Conservation (phyloP, 345 rosid species). For the Sisymbrium altissimum region DNA sequence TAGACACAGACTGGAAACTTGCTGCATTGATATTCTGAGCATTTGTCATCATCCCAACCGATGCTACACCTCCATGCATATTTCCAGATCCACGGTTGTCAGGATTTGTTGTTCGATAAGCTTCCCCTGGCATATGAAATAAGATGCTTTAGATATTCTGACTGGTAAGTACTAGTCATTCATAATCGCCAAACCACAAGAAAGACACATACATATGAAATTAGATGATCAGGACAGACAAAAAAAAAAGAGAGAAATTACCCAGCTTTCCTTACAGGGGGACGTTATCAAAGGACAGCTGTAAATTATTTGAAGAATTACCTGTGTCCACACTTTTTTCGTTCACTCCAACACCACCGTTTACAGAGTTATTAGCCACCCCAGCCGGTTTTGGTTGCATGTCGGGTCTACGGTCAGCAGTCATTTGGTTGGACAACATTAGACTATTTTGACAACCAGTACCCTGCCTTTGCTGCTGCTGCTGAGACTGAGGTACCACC, state of each 20-base stretch:
- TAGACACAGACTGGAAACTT: conserved; percentile 55
- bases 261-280: conserved; percentile 50
- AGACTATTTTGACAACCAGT: conserved; percentile 64
- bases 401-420: conserved; percentile 55
- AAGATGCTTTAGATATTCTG: conserved; percentile 17
- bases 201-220: not conserved
- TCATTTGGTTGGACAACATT: conserved; percentile 59
- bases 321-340: conserved; percentile 47
- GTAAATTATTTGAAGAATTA: conserved; percentile 49
- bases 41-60: conserved; percentile 49
- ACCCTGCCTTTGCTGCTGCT: conserved; percentile 68
- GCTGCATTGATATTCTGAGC: conserved; percentile 49
- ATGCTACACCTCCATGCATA: conserved; percentile 47
- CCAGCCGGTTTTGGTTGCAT: conserved; percentile 71
- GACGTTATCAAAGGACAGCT: conserved; percentile 58
- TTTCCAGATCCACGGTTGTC: conserved; percentile 65
- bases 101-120: conserved; percentile 49
- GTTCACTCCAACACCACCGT: conserved; percentile 61
- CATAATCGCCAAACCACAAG: conserved; percentile 2
- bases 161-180: conserved; percentile 11
- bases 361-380: conserved; percentile 57
- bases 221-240: not conserved
- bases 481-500: conserved; percentile 53
- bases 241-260: conserved; percentile 25
- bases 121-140: conserved; percentile 58